Base-by-base conservation (phyloP, 2,329 filamentous ascomycete genomes). In the Catunica adiposa region DNA sequence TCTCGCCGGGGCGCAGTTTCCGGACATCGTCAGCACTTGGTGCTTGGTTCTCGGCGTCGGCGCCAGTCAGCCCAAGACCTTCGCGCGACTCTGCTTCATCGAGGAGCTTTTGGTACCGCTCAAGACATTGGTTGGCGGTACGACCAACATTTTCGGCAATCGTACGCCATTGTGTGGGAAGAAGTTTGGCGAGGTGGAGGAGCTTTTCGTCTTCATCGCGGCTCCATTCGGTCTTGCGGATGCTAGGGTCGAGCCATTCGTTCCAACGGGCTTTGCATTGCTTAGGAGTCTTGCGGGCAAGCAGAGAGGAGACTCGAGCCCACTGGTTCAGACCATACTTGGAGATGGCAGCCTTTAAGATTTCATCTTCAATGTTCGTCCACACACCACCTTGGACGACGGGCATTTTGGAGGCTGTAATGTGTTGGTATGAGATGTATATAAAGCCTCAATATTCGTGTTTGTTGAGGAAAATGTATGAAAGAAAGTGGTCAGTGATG, bases 191-290 rank as follows among this genome's bases (percentile, higher is more conserved):
- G 65, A 98, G 77, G 66, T 97, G 92, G 64, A 98, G 71, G 59
- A 98, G 77, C 72, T 94, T 96, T 74, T 98, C 92, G 68, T 98
- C 92, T 68, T 98, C 92, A 70, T 98, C 92, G 66, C 92, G 86
- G 67, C 88, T 95, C 90, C 92, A 98, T 72, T 98, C 92, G 63
- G 94, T 92, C 75, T 98, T 98, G 66, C 90, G 86, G 73, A 98
- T 97, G 66, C 86, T 87, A 20, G 92, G 92, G 66, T 98, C 92
- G 62, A 98, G 79, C 90, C 92, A 98, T 77, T 98, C 90, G 67
- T 84, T 82, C 92, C 92, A 98, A 72, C 92, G 79, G 59, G 92
- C 90, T 73, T 98, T 98, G 80, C 92, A 98, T 73, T 98, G 92
- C 73, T 98, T 98, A 53, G 92, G 83, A 31, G 92, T 97, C 71